Percentiles rank a stretch among this genome's conserved stretches.
These are phyloP conservation scores for Russula earlei DNA, from an alignment of 768 basidiomycete species.

Conservation along the genomic window DNA sequence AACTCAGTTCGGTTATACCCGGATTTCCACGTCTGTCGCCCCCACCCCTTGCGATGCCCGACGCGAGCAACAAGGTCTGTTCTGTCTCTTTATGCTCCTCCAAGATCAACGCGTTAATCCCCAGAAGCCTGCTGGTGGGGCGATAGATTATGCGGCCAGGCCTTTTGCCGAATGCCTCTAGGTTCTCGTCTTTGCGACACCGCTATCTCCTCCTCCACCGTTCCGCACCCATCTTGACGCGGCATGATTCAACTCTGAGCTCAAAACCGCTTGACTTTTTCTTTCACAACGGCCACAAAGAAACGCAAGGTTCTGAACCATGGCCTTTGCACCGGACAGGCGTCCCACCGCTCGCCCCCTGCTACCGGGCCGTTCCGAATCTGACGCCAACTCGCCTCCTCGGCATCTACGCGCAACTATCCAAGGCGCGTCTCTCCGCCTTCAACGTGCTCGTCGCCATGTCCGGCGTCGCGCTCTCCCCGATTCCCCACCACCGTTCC, in stretches of 20 bases:
- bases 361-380: conserved; percentile 23
- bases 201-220: conserved; percentile 1
- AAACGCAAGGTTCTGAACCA: background rate
- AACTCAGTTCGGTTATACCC: background rate
- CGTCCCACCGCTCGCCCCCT: conserved; percentile 11
- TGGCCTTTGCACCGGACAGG: background rate
- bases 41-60: background rate
- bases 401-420: conserved; percentile 67
- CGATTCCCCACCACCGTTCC: conserved; percentile 77
- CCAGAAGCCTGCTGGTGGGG: background rate
- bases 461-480: conserved; percentile 88
- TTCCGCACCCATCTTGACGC: conserved; percentile 12
- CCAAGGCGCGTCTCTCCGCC: conserved; percentile 75
- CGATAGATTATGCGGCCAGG: conserved; percentile 5
- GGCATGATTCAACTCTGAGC: background rate
- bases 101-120: background rate
- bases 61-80: background rate
- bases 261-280: conserved; percentile 10
- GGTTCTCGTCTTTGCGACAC: background rate
- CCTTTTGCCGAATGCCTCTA: background rate
- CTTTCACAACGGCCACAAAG: conserved; percentile 1
- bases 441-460: conserved; percentile 85
- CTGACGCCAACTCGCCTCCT: conserved; percentile 46
- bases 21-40: background rate
- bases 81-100: background rate